Evolutionary conservation across 345 rosid genomes (phyloP).

Genomic region (Sonneratia caseolaris): DNA sequence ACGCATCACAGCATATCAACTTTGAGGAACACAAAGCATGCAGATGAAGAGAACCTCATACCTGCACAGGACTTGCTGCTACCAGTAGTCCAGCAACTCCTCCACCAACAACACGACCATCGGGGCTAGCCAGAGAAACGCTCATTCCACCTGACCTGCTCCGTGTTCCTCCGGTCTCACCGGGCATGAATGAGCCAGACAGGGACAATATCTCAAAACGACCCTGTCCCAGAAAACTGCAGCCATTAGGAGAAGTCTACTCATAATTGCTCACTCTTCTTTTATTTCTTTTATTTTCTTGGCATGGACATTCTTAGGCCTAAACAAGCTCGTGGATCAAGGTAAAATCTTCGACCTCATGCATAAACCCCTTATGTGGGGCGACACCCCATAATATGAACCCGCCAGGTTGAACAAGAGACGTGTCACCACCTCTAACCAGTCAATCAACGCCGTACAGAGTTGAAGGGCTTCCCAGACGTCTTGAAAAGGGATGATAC

Average conservation of each 20-base stretch:
- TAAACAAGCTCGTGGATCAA: not conserved
- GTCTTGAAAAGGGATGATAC: not conserved
- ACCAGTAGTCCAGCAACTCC: constrained; percentile 84
- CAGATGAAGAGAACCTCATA: constrained; percentile 8
- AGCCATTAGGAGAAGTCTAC: not conserved
- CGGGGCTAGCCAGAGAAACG: constrained; percentile 81
- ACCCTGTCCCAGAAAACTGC: constrained; percentile 40
- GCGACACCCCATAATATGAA: not conserved
- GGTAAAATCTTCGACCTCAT: not conserved
- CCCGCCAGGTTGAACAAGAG: not conserved
- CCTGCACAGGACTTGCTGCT: constrained; percentile 98
- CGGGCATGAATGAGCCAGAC: constrained; percentile 98
- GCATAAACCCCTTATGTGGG: no score
- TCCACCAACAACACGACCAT: constrained; percentile 96
- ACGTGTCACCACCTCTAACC: not conserved
- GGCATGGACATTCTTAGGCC: not conserved
- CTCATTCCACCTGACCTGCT: constrained; percentile 99
- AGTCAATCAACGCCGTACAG: not conserved
- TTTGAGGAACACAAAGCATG: not conserved
- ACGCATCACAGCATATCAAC: not conserved
- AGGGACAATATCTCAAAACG: constrained; percentile 92
- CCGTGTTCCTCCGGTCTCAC: constrained; percentile 65
- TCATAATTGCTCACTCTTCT: not conserved
- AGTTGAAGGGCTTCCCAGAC: not conserved
- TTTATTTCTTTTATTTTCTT: not conserved